Conservation (phyloP, 2,329 filamentous ascomycete genomes). For the Pyrenophora teres region DNA sequence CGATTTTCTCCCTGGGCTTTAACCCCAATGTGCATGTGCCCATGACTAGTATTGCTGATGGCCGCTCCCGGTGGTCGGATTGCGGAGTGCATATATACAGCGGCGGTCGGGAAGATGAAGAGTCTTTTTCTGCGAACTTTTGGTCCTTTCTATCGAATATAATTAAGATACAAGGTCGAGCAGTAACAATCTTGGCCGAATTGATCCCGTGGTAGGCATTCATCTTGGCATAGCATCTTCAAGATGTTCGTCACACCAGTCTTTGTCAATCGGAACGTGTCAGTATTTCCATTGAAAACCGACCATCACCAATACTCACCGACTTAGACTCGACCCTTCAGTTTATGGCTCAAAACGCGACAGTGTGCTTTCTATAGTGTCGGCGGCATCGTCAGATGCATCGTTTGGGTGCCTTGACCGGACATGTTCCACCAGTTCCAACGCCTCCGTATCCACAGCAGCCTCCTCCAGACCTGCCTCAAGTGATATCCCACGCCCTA, state of each 20-base stretch:
- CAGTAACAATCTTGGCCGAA: background rate
- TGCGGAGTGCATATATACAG: conserved; percentile 18
- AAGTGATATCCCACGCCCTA: conserved; percentile 4
- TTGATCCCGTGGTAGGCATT: background rate
- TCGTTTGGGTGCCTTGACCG: conserved; percentile 15
- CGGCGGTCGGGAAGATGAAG: background rate
- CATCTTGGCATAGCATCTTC: background rate
- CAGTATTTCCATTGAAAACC: conserved; percentile 3
- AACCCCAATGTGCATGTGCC: conserved; percentile 11
- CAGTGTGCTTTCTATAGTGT: conserved; percentile 8
- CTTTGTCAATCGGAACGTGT: conserved; percentile 21
- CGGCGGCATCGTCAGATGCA: conserved; percentile 14
- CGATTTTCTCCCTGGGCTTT: conserved; percentile 15
- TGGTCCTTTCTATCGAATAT: conserved; percentile 1
- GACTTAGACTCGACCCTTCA: conserved; percentile 16
- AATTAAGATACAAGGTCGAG: background rate
- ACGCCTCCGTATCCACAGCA: conserved; percentile 13
- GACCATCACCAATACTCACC: conserved; percentile 11
- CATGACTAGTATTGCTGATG: conserved; percentile 3
- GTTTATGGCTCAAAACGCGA: conserved; percentile 7
- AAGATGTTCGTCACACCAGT: conserved; percentile 27
- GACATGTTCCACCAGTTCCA: conserved; percentile 17
- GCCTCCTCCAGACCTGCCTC: conserved; percentile 21
- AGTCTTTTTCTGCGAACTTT: conserved; percentile 2
- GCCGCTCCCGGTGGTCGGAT: background rate